phyloP scores from a whole-genome alignment of 2,329 filamentous ascomycete genomes.

The Stachybotrys chartarum region DNA sequence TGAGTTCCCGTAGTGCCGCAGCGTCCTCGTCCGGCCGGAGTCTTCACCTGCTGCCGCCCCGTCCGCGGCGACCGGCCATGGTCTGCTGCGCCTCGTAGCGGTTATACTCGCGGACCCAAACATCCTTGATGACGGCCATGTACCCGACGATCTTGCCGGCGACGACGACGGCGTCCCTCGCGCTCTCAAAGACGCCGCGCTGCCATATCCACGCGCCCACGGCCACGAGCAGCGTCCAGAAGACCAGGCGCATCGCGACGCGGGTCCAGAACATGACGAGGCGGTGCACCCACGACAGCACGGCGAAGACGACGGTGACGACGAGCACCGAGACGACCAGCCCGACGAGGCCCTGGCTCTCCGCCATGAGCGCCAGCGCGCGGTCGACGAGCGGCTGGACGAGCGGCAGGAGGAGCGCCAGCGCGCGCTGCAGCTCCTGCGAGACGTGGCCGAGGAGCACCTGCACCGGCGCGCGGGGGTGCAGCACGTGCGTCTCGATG shows the following conservation, averaged over 20 bases:
- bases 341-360: slow-evolving; percentile 25
- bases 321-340: slow-evolving; percentile 24
- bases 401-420: slow-evolving; percentile 29
- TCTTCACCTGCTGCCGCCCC: slow-evolving; percentile 11
- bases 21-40: background rate
- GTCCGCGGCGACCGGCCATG: slow-evolving; percentile 10
- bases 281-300: slow-evolving; percentile 65
- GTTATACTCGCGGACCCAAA: slow-evolving; percentile 52
- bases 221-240: slow-evolving; percentile 55
- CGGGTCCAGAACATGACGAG: slow-evolving; percentile 71
- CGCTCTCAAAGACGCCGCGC: slow-evolving; percentile 58
- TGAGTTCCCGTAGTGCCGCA: too few species aligned
- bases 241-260: slow-evolving; percentile 53
- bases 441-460: slow-evolving; percentile 26
- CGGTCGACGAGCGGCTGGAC: slow-evolving; percentile 36
- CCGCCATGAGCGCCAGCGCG: slow-evolving; percentile 21
- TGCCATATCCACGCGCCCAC: slow-evolving; percentile 53
- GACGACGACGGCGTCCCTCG: slow-evolving; percentile 46
- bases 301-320: slow-evolving; percentile 49
- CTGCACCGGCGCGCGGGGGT: slow-evolving; percentile 37
- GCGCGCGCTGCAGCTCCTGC: slow-evolving; percentile 17
- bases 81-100: slow-evolving; percentile 44
- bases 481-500: slow-evolving; percentile 40
- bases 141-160: slow-evolving; percentile 37
- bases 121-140: slow-evolving; percentile 38